These are phyloP conservation scores for Euphorbia lathyris DNA, from an alignment of 345 rosid genomes.

Conservation along the genomic window DNA sequence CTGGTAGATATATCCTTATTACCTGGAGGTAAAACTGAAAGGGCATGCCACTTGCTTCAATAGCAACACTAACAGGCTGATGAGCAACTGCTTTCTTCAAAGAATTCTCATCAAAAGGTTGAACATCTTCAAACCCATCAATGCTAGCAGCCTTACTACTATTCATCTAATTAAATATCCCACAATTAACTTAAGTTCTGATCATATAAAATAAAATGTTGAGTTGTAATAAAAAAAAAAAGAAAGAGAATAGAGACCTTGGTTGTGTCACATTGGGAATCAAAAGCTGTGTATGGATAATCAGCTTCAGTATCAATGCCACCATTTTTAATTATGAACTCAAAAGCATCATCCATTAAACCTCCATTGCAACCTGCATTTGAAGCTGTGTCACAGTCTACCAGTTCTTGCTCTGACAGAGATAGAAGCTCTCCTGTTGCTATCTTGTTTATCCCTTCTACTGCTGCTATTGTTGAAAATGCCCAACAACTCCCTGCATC, in stretches of 20 bases:
- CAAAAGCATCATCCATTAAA: conserved; percentile 26
- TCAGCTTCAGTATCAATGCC: conserved; percentile 26
- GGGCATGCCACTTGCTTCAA: conserved; percentile 25
- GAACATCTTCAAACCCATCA: conserved; percentile 26
- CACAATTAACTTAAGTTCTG: too few species aligned
- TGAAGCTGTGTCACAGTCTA: conserved; percentile 19
- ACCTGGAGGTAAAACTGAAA: conserved; percentile 24
- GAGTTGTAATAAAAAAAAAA: too few species aligned
- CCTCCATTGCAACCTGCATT: conserved; percentile 29
- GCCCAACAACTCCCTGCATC: conserved; percentile 26
- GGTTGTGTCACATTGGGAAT: conserved; percentile 13
- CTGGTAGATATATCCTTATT: too few species aligned
- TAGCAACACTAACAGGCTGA: conserved; percentile 30
- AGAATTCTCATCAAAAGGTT: conserved; percentile 20
- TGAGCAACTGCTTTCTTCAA: conserved; percentile 27
- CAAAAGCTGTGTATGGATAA: conserved; percentile 17
- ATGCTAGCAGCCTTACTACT: conserved; percentile 18
- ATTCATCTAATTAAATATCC: conserved; percentile 3
- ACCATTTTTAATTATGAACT: conserved; percentile 23
- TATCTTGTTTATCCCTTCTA: conserved; percentile 24
- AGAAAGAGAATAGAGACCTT: conserved; percentile 3
- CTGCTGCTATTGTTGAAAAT: conserved; percentile 22
- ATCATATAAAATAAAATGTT: too few species aligned
- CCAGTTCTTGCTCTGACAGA: conserved; percentile 24
- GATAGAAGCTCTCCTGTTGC: conserved; percentile 16